Evolutionary conservation across 371 early-diverging fungal genomes (phyloP), one percentile per base, ranked within the genome.

Genomic region (Mortierella sp.): DNA sequence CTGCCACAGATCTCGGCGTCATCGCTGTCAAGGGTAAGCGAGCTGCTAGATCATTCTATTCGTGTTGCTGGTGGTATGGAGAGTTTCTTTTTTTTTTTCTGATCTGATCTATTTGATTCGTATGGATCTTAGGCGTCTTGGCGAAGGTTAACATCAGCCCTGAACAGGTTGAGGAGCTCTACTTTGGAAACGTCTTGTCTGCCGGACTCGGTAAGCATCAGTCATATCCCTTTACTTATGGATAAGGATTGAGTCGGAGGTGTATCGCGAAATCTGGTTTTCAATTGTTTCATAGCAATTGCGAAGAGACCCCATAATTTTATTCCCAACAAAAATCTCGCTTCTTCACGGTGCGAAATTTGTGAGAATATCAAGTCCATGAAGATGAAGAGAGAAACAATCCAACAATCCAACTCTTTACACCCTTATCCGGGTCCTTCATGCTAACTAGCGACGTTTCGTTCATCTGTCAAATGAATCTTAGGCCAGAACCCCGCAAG

Each of bases 401-500:
- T 28, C 28, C 1, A 28, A 2, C 28, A 2, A 28, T 1, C 2
- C 28, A 28, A 28, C 28, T 28, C 28, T 28, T 28, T 28, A 28
- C 28, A 28, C 28, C 28, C 28, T 28, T 28, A 28, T 28, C 28
- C 28, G 28, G 28, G 28, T 28, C 28, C 28, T 1, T 28, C 28
- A 28, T 28, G 28, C 28, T 28, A 28, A 28, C 28, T 28, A 28
- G 2, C 28, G 1, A 33, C n/a, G 52, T n/a, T 55, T 24, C 2
- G 3, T 43, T 36, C 36, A 36, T 61, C 50, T 22, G 15, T 45
- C 61, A 36, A 43, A 55, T 24, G 16, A 67, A 65, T 55, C n/a
- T 48, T 38, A 81, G 99, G 99, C 33, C 98, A 98, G 85, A 95
- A 96, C 89, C 98, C 98, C 59, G 97, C 98, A 58, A 94, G 98